Base-by-base conservation (phyloP, 108 stramenopile species). In the Discostella stelligeroides region DNA sequence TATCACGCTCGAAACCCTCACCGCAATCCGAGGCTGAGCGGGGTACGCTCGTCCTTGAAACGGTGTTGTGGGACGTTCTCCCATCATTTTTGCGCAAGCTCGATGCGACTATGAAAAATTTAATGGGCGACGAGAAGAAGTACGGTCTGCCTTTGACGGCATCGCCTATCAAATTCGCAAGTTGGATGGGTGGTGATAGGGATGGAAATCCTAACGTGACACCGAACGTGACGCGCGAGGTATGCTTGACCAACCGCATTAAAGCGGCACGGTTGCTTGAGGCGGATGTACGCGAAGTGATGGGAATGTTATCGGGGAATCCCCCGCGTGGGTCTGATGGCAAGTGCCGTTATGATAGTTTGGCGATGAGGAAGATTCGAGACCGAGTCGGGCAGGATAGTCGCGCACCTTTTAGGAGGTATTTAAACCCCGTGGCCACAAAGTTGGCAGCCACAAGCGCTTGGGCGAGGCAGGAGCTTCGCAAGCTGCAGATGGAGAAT, bases 171-270 rank as follows among this genome's bases (percentile, higher is more conserved):
- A 82, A 82, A 23, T 96, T 98, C 66, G 90, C 93, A 5, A 91
- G 89, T n/a, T 98, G 98, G 98, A 98, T 98, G 96, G 98, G 97
- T 10, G 98, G 98, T 34, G 98, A 98, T 75, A 75, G 98, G 13
- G 98, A 98, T 71, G 98, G 98, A 5, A 98, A 98, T 82, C 98
- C 98, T 11, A 97, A 97, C 61, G 98, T 98, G 8, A 95, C 93
- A 12, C 91, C 98, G 1, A 69, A 86, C 39, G 93, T 94, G 4
- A 98, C 98, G 23, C 85, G 89, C 12, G 87, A 91, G 55, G 97
- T 98, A 2, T 83, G 84, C 38, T 60, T 94, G 14, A 82, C 80
- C 39, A 87, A 96, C 43, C 87, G 98, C 15, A 81, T 88, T 47
- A 88, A 92, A 68, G 98, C 95, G 14, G 95, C 97, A 2, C 23